Base-by-base conservation (phyloP, 139 green algal species). In the Auxenochlorella pyrenoidosa region DNA sequence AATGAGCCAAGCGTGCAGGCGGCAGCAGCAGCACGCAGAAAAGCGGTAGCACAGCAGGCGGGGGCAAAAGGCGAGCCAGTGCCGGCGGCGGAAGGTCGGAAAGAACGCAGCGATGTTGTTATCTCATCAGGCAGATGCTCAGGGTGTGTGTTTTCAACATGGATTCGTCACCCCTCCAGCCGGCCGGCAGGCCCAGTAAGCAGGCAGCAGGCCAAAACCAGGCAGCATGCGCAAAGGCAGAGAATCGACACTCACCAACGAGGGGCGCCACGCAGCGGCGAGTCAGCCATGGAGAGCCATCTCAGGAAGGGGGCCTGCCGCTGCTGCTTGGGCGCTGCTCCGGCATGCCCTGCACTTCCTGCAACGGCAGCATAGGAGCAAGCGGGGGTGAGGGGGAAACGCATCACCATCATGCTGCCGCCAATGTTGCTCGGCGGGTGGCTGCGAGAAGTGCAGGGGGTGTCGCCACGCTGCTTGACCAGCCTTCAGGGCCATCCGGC, bases 91-190 rank as follows among this genome's bases (percentile, higher is more conserved):
- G 44, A 88, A 86, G 79, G 89, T 92, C 89, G 79, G 89, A 90
- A 92, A 92, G 89, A 92, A 92, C 89, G 89, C 89, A 92, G 89
- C 89, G 85, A 89, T 92, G 73, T 88, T 87, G 38, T 54, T 91
- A 36, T 66, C 34, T 88, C 84, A 54, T 88, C 84, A 88, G 72
- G 76, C 68, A 88, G 3, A 75, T 30, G 73, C 84, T 90, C 87
- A 87, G 87, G 54, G 24, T 60, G 51, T 89, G 85, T 87, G 87
- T 90, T 58, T 75, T 86, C 38, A 70, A 86, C 68, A 79, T 34
- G 38, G 79, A 38, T 77, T 89, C 83, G 82, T 91, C 88, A 91
- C 78, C 30, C 87, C 82, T 86, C 83, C 83, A 44, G 75, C 75
- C 60, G 28, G 43, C 43, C 75, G 43, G 18, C n/a, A 28, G 40